Percentiles rank a stretch among this genome's conserved stretches.
Evolutionary conservation across 1,139 yeast genomes (phyloP).

Genomic region (Hyphopichia buzzinii): DNA sequence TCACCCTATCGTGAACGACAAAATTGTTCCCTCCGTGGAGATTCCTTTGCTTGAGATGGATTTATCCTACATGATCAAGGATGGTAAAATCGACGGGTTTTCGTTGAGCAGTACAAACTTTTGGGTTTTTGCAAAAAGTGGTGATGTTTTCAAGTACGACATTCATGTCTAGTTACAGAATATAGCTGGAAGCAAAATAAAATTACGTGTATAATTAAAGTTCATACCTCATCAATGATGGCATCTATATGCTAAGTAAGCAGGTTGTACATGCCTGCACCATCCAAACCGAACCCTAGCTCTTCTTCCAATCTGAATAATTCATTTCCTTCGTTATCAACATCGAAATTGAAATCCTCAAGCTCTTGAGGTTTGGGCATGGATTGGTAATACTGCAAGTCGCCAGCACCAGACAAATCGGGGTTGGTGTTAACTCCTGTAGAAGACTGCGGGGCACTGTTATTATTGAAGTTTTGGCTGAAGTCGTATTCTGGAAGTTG

Average conservation of each 20-base stretch:
- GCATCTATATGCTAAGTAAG: conserved; percentile 2
- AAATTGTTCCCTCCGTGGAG: conserved; percentile 40
- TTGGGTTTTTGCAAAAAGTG: conserved; percentile 54
- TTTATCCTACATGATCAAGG: conserved; percentile 28
- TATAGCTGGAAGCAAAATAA: too few relatives aligned
- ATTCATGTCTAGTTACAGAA: conserved; percentile 8
- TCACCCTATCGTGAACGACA: conserved; percentile 41
- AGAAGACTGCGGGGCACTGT: conserved; percentile 12
- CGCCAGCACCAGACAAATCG: conserved; percentile 18
- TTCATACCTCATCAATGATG: neutral
- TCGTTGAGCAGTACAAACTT: conserved; percentile 36
- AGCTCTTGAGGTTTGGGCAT: conserved; percentile 50
- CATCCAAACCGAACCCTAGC: conserved; percentile 48
- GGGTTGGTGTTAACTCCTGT: conserved; percentile 35
- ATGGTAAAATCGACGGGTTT: conserved; percentile 47
- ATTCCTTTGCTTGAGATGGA: conserved; percentile 37
- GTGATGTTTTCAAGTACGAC: conserved; percentile 45
- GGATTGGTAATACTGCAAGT: conserved; percentile 31
- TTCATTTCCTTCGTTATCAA: conserved; percentile 19
- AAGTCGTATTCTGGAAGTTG: conserved; percentile 10
- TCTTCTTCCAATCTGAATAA: conserved; percentile 45
- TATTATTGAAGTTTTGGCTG: conserved; percentile 9
- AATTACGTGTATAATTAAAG: too few relatives aligned
- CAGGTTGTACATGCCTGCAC: conserved; percentile 25
- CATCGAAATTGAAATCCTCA: conserved; percentile 34